Evolutionary conservation across 2,329 filamentous ascomycete species (phyloP), one percentile per base, ranked within the genome.

Genomic region (Diaporthe sp.): DNA sequence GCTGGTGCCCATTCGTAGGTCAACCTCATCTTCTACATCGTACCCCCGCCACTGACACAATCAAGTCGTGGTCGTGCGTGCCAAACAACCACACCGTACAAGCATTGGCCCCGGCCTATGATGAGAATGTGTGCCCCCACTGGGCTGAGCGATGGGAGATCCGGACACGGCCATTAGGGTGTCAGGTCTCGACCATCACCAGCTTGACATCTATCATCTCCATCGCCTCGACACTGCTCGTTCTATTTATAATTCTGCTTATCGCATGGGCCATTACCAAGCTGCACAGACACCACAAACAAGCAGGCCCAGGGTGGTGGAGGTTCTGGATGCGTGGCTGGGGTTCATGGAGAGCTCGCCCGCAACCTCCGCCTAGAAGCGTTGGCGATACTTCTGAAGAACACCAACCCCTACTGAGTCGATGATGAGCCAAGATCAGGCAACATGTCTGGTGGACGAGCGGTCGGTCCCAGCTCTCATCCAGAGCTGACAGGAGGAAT

Each of bases 401-500:
- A 53, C 53, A 74, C 15, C 76, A 77, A 17, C 79, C 80, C 28
- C 72, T 81, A 22, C 76, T 81, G 2, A 55, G 81, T n/a, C 25
- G 75, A 28, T 77, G 72, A 76, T 34, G 63, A 20, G 76, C 55
- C 28, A 34, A n/a, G 73, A 79, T 58, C 39, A 57, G 28, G 13
- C 9, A 34, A 20, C 61, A 47, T 5, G 8, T 58, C 8, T 17
- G 61, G 25, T 28, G 57, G 12, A 44, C 20, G 37, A 63, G 31
- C 10, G 22, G 47, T 49, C 39, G 28, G 55, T 37, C 55, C n/a
- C n/a, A 31, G 47, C 20, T 44, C 20, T 88, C 84, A 97, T 6
- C 95, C 95, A 51, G 95, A 95, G 87, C 95, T 97, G 78, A 97
- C 95, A 13, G 95, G 95, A 47, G 95, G 95, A 75, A 97, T 96